These are phyloP conservation scores for Chytriomyces confervae DNA, from an alignment of 192 early-diverging fungal species.

Conservation along the genomic window DNA sequence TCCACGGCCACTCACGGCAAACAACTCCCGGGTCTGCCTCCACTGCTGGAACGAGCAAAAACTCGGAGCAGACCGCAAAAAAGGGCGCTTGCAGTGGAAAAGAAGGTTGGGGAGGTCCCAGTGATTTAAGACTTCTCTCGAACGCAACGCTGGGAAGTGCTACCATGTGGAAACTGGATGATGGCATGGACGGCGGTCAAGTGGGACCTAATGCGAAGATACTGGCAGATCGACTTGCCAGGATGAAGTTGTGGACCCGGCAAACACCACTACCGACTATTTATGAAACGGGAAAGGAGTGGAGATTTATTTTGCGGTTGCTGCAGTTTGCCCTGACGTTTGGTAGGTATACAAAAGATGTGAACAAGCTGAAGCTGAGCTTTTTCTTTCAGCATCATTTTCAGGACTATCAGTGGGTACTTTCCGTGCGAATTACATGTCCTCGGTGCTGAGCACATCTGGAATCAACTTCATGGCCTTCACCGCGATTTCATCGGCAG, in stretches of 20 bases:
- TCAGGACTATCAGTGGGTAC: conserved; percentile 46
- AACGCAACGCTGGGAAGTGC: conserved; percentile 7
- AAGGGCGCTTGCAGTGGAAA: background rate
- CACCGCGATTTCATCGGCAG: conserved; percentile 49
- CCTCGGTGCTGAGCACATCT: conserved; percentile 44
- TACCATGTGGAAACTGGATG: conserved; percentile 25
- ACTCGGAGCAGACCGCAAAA: background rate
- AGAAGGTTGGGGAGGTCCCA: background rate
- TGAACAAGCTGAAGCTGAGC: background rate
- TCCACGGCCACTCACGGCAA: background rate
- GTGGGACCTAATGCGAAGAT: background rate
- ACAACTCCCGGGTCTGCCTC: background rate
- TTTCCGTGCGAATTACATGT: conserved; percentile 54
- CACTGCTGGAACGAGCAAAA: background rate
- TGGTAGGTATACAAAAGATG: background rate
- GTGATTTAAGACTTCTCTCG: background rate
- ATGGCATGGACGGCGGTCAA: background rate
- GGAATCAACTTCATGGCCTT: conserved; percentile 56
- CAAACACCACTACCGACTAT: conserved; percentile 31
- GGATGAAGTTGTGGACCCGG: conserved; percentile 32
- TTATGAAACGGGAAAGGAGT: conserved; percentile 22
- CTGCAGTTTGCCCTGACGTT: conserved; percentile 26
- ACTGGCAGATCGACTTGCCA: conserved; percentile 9
- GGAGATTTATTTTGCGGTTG: conserved; percentile 21
- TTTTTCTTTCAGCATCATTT: conserved; percentile 31